Evolutionary conservation across 352 stramenopile genomes (phyloP).

Genomic region (Phytophthora pistaciae): DNA sequence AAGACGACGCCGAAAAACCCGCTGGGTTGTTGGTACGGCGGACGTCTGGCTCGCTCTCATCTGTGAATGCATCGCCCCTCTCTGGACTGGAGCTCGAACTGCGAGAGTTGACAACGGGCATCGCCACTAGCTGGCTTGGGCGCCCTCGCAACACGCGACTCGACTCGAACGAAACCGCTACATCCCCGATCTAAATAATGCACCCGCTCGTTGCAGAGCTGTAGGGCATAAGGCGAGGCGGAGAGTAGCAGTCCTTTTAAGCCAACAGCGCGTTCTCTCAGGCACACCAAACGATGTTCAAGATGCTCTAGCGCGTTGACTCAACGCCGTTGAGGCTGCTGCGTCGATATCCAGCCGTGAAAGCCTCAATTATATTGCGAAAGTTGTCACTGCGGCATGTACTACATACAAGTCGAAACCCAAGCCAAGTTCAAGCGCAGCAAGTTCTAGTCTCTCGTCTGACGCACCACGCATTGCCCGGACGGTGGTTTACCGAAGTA

Average conservation of each 20-base stretch:
- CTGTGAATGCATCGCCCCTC: slow-evolving; percentile 10
- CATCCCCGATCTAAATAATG: neutral
- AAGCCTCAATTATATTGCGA: no score
- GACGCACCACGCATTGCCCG: no score
- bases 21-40: slow-evolving; percentile 1
- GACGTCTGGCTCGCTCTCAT: slow-evolving; percentile 7
- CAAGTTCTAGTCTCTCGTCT: no score
- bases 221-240: neutral
- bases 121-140: neutral
- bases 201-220: neutral
- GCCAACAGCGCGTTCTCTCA: neutral
- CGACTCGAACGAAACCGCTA: neutral
- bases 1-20: slow-evolving; percentile 31
- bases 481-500: neutral
- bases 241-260: neutral
- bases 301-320: neutral
- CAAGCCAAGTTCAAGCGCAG: no score
- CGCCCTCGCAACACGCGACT: neutral
- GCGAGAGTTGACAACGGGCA: neutral
- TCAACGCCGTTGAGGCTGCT: no score
- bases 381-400: no score
- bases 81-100: slow-evolving; percentile 7
- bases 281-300: neutral
- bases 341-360: no score
- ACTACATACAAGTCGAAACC: no score